A percentile compares a stretch with the other conserved stretches of the same genome.
Evolutionary conservation across 2,329 filamentous ascomycete species (phyloP).

Genomic region (Diaporthe australafricana): DNA sequence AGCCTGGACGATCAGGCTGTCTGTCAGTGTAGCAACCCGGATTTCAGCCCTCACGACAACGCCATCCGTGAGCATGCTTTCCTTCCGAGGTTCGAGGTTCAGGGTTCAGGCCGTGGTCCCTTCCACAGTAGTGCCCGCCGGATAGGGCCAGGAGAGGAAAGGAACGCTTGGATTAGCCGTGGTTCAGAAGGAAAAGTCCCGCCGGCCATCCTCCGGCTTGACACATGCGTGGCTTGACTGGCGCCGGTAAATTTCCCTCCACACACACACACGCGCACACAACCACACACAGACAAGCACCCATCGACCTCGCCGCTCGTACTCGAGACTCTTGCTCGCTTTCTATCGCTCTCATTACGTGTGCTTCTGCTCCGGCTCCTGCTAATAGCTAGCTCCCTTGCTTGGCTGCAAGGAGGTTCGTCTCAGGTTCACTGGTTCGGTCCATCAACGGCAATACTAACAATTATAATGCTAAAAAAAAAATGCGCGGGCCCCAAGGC

Average conservation of each 20-base stretch:
- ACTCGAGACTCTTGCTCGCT: neutral
- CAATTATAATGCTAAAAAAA: neutral
- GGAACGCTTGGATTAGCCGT: neutral
- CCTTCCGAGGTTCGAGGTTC: neutral
- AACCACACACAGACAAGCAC: neutral
- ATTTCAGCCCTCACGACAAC: constrained; percentile 7
- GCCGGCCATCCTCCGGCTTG: constrained; percentile 23
- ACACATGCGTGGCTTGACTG: constrained; percentile 24
- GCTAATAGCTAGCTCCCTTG: neutral
- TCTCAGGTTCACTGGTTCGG: constrained; percentile 26
- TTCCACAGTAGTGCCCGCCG: neutral
- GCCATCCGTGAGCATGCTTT: neutral
- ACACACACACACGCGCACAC: neutral
- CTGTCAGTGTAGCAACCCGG: neutral
- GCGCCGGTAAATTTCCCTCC: constrained; percentile 21
- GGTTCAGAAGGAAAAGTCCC: constrained; percentile 1
- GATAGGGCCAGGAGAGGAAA: neutral
- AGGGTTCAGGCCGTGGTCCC: neutral
- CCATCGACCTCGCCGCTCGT: neutral
- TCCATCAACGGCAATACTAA: constrained; percentile 5
- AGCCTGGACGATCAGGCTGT: constrained; percentile 6
- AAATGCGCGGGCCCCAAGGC: constrained; percentile 11
- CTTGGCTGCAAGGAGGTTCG: constrained; percentile 26
- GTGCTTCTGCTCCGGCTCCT: constrained; percentile 1
- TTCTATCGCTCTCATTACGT: neutral